phyloP scores from a whole-genome alignment of 306 rosid genomes.

The Vigna mungo region DNA sequence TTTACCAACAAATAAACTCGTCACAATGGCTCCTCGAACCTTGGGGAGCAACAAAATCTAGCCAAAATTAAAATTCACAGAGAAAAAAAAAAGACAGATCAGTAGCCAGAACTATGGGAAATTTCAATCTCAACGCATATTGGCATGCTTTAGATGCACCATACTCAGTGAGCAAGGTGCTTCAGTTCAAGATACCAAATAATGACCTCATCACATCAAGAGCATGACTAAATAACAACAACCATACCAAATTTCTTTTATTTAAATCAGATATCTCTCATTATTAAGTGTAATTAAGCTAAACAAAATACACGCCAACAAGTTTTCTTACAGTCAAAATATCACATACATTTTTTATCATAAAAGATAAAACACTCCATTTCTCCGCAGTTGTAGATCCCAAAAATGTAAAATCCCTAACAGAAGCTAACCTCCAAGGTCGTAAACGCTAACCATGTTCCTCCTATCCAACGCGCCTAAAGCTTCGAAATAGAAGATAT shows the following conservation, averaged over 20 bases:
- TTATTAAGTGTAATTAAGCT: not conserved
- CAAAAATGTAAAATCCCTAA: slow-evolving; percentile 1
- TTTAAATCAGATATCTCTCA: not conserved
- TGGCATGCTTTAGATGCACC: slow-evolving; percentile 20
- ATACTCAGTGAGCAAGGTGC: not conserved
- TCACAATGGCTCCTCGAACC: slow-evolving; percentile 18
- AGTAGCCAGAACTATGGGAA: slow-evolving; percentile 27
- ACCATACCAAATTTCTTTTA: not conserved
- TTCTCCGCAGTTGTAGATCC: slow-evolving; percentile 1
- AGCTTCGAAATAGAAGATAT: slow-evolving; percentile 8
- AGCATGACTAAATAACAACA: not conserved
- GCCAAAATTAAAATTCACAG: not conserved
- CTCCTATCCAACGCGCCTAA: slow-evolving; percentile 21
- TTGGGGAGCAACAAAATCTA: slow-evolving; percentile 35
- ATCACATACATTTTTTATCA: not conserved
- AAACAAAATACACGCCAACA: not conserved
- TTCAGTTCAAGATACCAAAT: slow-evolving; percentile 3
- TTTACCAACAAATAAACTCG: slow-evolving; percentile 32
- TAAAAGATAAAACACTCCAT: slow-evolving; percentile 13
- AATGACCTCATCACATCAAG: not conserved
- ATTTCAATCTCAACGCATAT: slow-evolving; percentile 10
- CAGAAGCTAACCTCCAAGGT: slow-evolving; percentile 30
- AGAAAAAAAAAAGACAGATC: slow-evolving; percentile 27
- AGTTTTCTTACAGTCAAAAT: not conserved
- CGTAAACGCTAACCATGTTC: slow-evolving; percentile 26